Evolutionary conservation across 371 early-diverging fungal species (phyloP), one percentile per base, ranked within the genome.

Genomic region (Haplosporangium sp.): DNA sequence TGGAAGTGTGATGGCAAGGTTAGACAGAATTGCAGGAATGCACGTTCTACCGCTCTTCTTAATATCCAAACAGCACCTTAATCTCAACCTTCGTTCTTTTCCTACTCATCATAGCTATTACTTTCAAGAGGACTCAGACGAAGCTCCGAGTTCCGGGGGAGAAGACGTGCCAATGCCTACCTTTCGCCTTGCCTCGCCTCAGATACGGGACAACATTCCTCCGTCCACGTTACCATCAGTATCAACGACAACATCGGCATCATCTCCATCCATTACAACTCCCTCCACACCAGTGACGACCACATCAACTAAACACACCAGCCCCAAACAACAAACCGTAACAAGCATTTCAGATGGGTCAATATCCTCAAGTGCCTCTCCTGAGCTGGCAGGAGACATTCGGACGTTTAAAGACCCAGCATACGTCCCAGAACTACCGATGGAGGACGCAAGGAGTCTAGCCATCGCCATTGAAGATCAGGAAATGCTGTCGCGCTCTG

Each of bases 51-150:
- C 1, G 4, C 7, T 18, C 53, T 7, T 23, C 36, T 46, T n/a
- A 36, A 9, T 53, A 37, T 36, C 21, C 20, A 5, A 40, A 20
- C 41, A 41, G 20, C 5, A 6, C 12, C 61, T 51, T 52, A 57
- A 18, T 23, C 40, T 16, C 8, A 1, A 37, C 47, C 18, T 13
- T 12, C 45, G 18, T 43, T 63, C 4, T 29, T 29, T 4, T 29
- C 29, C 18, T 20, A 36, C 46, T 43, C 23, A 4, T 23, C 13
- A 62, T 45, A 75, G 76, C 52, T 75, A 75, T 16, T 75, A 75
- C 64, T 62, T 59, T 63, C 70, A 70, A 61, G 76, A 75, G 42
- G 76, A 75, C 63, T 74, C 72, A 7, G 76, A 75, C 59, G 76
- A 75, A 48, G 69, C 76, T 11, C 0, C 55, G 11, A 47, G 37